phyloP scores from a whole-genome alignment of 345 rosid species.

The Dimocarpus longan region DNA sequence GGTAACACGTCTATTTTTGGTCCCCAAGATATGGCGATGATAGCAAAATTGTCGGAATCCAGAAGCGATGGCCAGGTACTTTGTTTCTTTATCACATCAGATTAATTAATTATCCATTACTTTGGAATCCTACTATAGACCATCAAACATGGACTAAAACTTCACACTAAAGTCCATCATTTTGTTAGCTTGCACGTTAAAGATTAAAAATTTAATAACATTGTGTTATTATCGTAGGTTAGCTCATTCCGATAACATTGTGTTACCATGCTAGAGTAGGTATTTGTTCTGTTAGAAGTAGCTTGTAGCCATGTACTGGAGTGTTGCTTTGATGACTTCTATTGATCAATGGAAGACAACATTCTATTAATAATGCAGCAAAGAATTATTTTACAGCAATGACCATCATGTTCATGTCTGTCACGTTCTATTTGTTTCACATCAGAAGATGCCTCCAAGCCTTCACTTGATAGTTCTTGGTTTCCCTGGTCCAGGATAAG shows the following conservation, averaged over 20 bases:
- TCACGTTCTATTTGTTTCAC: background rate
- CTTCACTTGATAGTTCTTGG: slow-evolving; percentile 8
- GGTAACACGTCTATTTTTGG: slow-evolving; percentile 45
- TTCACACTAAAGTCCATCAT: background rate
- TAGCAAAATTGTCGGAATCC: slow-evolving; percentile 38
- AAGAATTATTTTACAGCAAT: background rate
- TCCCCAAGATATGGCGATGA: slow-evolving; percentile 46
- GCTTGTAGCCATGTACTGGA: too few relatives aligned
- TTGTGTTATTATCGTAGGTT: background rate
- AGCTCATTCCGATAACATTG: too few relatives aligned
- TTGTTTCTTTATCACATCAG: slow-evolving; percentile 3
- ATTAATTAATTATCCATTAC: background rate
- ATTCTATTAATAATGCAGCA: background rate
- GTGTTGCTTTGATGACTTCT: too few relatives aligned
- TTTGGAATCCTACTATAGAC: background rate
- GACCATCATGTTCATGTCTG: background rate
- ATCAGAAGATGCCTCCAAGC: background rate
- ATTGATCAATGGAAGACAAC: too few relatives aligned
- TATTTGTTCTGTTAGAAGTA: too few relatives aligned
- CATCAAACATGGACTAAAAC: background rate
- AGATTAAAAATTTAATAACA: background rate
- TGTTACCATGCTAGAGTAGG: too few relatives aligned
- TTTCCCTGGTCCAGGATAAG: slow-evolving; percentile 47
- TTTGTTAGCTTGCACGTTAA: background rate
- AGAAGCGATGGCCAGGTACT: slow-evolving; percentile 55